Conservation (phyloP, 148 eudicot genomes). For the Rhododendron henanense region DNA sequence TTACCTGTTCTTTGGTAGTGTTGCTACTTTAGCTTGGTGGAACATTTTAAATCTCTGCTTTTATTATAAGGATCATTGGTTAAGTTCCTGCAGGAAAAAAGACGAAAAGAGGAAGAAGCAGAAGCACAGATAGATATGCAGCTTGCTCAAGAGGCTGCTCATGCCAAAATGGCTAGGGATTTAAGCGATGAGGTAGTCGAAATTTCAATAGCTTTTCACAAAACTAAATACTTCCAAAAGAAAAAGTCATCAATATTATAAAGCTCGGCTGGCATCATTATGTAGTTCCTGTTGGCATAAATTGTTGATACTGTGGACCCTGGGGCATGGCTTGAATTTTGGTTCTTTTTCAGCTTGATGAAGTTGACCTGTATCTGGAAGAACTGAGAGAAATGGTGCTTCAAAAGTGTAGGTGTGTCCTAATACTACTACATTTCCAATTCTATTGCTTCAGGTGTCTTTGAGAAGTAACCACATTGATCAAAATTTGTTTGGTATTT, state of each 20-base stretch:
- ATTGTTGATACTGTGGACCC: neutral
- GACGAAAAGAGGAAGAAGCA: slow-evolving; percentile 47
- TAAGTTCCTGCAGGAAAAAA: slow-evolving; percentile 45
- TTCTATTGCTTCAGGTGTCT: neutral
- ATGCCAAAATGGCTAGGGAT: slow-evolving; percentile 58
- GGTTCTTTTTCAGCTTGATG: slow-evolving; percentile 39
- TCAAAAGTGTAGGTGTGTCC: slow-evolving; percentile 58
- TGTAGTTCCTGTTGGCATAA: neutral
- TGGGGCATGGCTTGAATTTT: slow-evolving; percentile 8
- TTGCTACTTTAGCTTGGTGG: neutral
- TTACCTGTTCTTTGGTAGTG: neutral
- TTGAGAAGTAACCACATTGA: neutral
- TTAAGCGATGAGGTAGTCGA: slow-evolving; percentile 39
- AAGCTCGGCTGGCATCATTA: neutral
- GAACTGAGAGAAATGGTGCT: slow-evolving; percentile 45
- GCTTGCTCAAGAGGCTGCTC: slow-evolving; percentile 44
- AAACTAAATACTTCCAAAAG: neutral
- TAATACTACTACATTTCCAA: neutral
- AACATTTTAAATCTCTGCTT: neutral
- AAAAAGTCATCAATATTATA: neutral
- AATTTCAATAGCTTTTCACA: neutral
- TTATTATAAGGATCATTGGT: neutral
- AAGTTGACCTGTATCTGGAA: slow-evolving; percentile 40
- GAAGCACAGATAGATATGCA: slow-evolving; percentile 34
- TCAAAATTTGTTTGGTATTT: neutral